Evolutionary conservation across 768 basidiomycete genomes (phyloP), one percentile per base, ranked within the genome.

Genomic region (Coprinellus micaceus): DNA sequence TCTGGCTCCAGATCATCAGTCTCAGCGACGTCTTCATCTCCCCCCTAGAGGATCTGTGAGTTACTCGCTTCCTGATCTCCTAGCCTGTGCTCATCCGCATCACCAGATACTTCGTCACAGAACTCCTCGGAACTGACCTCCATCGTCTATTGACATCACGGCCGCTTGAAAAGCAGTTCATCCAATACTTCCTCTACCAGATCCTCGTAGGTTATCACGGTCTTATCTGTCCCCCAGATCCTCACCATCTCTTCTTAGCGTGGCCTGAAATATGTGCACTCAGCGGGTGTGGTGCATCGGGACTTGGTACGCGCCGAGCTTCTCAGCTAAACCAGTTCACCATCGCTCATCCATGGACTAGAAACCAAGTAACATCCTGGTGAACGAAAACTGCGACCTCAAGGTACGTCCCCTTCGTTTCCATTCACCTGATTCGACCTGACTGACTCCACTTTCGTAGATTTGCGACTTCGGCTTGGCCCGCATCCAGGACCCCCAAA

Each of bases 331-430:
- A 41, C 51, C 33, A n/a, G 11, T 4, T 51, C 21, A 53, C 58
- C 44, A 57, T 29, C 50, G 21, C 45, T 56, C 30, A 53, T 48
- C 28, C 25, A 41, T 61, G 53, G 28, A 44, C 45, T 65, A 93
- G 89, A 99, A 99, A 88, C 97, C 97, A 9, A 95, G 93, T 69
- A 99, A 99, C 72, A 98, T 99, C 64, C 89, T 99, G 60, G 94
- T 99, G 61, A 99, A 99, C 68, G 97, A 99, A 76, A 99, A 99
- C 71, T 99, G 97, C 69, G 97, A 99, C 72, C 82, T 99, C 64
- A 97, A 96, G 84, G 94, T 91, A 43, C 28, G 76, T 58, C 54
- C 41, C n/a, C 24, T 17, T 56, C 25, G 12, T 37, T 24, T n/a
- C 46, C 19, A 30, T 53, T 24, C 4, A 39, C 44, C 49, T 40